Base-by-base conservation (phyloP, 2,329 filamentous ascomycete species). In the Diaporthe amygdali region DNA sequence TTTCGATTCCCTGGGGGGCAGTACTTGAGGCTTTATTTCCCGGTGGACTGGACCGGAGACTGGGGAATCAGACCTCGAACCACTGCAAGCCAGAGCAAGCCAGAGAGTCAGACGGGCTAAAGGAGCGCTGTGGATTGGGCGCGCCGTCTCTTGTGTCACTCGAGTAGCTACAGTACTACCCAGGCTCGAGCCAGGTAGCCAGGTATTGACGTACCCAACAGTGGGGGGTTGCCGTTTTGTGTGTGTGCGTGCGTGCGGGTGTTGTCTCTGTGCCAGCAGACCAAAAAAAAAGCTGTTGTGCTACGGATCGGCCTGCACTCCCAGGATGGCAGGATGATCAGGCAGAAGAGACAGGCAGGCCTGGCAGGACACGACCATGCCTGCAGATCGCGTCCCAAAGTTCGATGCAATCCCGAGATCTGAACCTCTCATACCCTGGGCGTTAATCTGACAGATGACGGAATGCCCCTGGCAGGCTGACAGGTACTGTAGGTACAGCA, bases 381-480 rank as follows among this genome's bases (percentile, higher is more conserved):
- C 59, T 10, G 41, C 7, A 63, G 56, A 63, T 63, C 41, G 25
- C 25, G 27, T 47, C 59, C 59, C 59, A 22, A 37, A 12, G 20
- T 14, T 63, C 41, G 32, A 59, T 20, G 27, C 30, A 30, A 25
- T 68, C 27, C 66, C 66, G 30, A 68, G 52, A 68, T 68, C 66
- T 56, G 39, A 27, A 10, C 39, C 41, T n/a, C 39, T 68, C 52
- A 9, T 56, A 27, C 15, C 41, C 25, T 67, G 9, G 39, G 54
- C 41, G 44, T 34, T 44, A 37, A 68, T 68, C 52, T 59, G 66
- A 32, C 49, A 52, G 49, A 55, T 67, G 49, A 44, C 41, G 27
- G 27, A 37, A 47, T 55, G 51, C 66, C 66, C 52, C 51, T 68
- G 66, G 30, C 52, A 47, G 63, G 47, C 54, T 17, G 64, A 12